Conservation (phyloP, 2,329 filamentous ascomycete species). For the Sporothrix euskadiensis region DNA sequence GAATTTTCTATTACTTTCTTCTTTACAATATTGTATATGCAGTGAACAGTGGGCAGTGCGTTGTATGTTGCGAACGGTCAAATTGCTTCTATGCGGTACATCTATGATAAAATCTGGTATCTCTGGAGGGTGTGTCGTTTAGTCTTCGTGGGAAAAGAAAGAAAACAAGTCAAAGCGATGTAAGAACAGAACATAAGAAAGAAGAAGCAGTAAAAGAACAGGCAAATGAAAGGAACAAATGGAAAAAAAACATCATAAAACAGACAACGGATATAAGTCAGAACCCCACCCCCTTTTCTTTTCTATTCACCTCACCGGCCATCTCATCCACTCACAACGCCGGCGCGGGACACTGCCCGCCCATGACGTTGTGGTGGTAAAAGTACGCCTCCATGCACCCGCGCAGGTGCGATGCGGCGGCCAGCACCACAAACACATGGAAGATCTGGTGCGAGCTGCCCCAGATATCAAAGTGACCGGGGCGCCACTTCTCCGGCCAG, state of each 20-base stretch:
- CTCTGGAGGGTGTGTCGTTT: neutral
- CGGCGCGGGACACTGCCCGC: constrained; percentile 48
- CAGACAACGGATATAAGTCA: neutral
- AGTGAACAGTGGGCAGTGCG: neutral
- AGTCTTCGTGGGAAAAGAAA: constrained; percentile 1
- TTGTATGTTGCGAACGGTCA: neutral
- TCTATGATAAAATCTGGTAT: constrained; percentile 16
- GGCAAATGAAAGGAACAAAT: neutral
- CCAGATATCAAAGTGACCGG: constrained; percentile 83
- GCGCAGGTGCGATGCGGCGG: constrained; percentile 76
- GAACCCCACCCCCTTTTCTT: neutral
- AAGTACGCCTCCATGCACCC: constrained; percentile 85
- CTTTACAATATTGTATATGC: neutral
- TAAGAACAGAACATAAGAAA: neutral
- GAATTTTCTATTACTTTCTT: neutral
- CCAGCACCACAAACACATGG: constrained; percentile 82
- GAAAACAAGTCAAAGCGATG: neutral
- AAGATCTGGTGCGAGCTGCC: constrained; percentile 96
- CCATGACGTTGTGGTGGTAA: constrained; percentile 68
- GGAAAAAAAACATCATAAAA: neutral
- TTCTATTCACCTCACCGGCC: neutral
- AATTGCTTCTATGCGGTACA: constrained; percentile 6
- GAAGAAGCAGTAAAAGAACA: neutral
- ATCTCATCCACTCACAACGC: neutral
- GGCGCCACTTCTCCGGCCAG: constrained; percentile 77